Percentiles rank a stretch among this genome's conserved stretches.
Evolutionary conservation across 2,329 filamentous ascomycete species (phyloP).

Genomic region (Paecilomyces sp.): DNA sequence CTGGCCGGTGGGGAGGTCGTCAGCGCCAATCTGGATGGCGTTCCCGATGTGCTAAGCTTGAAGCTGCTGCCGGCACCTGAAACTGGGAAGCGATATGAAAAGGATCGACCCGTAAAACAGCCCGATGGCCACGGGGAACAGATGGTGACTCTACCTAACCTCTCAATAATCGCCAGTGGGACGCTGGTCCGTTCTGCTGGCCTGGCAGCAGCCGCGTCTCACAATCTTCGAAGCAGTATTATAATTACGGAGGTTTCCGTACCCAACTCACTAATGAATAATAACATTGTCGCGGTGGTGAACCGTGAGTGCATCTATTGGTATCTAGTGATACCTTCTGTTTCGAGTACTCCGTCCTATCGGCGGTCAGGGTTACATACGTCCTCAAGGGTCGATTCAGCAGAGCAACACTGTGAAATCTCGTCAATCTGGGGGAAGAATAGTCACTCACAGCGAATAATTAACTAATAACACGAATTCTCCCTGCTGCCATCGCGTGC

Average conservation of each 20-base stretch:
- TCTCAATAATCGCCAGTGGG: no score
- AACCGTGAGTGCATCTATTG: no score
- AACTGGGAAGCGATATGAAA: neutral
- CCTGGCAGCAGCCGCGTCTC: neutral
- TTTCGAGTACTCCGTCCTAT: neutral
- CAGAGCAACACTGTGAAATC: neutral
- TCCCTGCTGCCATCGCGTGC: neutral
- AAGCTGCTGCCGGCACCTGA: neutral
- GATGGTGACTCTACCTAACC: neutral
- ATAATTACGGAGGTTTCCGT: no score
- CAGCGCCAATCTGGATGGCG: neutral
- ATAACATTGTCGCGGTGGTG: no score
- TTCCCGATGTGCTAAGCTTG: neutral
- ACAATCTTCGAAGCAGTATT: neutral
- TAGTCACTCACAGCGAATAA: no score
- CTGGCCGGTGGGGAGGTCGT: neutral
- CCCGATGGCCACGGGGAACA: neutral
- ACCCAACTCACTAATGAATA: no score
- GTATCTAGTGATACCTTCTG: neutral
- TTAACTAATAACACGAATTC: neutral
- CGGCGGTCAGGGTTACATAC: no score
- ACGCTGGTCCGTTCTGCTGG: neutral
- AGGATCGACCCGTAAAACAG: neutral
- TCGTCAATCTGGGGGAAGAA: neutral
- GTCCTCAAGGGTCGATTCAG: no score